Evolutionary conservation across 2,329 filamentous ascomycete genomes (phyloP).

Genomic region (Raffaelea arxii): DNA sequence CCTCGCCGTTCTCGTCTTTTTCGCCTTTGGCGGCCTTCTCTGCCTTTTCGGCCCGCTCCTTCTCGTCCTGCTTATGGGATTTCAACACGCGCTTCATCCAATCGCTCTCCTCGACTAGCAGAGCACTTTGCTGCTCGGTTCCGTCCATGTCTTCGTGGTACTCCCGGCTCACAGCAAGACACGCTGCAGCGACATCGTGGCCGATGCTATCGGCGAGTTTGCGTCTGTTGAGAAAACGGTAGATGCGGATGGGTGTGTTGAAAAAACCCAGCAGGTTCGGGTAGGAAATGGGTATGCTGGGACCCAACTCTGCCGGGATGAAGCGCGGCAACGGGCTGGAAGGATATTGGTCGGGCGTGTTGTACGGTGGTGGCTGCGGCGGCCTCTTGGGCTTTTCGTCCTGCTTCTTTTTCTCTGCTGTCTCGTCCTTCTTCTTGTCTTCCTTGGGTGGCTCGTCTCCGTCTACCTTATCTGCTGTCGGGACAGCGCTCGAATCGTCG

Average conservation of each 20-base stretch:
- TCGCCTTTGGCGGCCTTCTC: slow-evolving; percentile 13
- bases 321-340: slow-evolving; percentile 52
- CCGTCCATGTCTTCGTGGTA: slow-evolving; percentile 32
- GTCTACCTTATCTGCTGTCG: slow-evolving; percentile 15
- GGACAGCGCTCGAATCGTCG: neutral
- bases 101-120: slow-evolving; percentile 64
- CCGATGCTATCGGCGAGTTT: slow-evolving; percentile 80
- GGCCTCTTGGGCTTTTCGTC: slow-evolving; percentile 47
- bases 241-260: slow-evolving; percentile 77
- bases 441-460: slow-evolving; percentile 9
- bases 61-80: slow-evolving; percentile 23
- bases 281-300: slow-evolving; percentile 63
- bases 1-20: slow-evolving; percentile 11
- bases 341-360: slow-evolving; percentile 62
- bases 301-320: slow-evolving; percentile 63
- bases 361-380: slow-evolving; percentile 62
- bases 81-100: slow-evolving; percentile 77
- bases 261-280: slow-evolving; percentile 89
- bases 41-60: slow-evolving; percentile 15
- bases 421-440: slow-evolving; percentile 29
- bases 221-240: slow-evolving; percentile 79
- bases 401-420: slow-evolving; percentile 37
- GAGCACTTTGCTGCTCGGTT: slow-evolving; percentile 53
- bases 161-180: slow-evolving; percentile 52
- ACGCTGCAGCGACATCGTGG: slow-evolving; percentile 75